phyloP scores from a whole-genome alignment of 1,139 yeast species.

The Kurtzmaniella quercitrusa region DNA sequence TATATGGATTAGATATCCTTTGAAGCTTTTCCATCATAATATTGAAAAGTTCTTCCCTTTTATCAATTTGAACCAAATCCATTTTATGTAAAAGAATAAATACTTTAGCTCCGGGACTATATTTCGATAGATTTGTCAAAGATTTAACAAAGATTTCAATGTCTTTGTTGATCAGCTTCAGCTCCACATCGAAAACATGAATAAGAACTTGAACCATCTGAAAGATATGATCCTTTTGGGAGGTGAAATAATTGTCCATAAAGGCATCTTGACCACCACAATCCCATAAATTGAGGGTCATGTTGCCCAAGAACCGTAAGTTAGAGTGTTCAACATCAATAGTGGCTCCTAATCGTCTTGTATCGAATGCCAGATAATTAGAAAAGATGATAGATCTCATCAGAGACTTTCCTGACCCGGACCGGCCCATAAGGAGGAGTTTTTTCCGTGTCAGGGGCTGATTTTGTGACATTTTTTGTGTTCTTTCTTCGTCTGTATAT shows the following conservation, averaged over 20 bases:
- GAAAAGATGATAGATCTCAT: slow-evolving; percentile 95
- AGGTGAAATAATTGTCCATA: slow-evolving; percentile 88
- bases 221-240: slow-evolving; percentile 86
- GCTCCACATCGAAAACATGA: slow-evolving; percentile 94
- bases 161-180: slow-evolving; percentile 87
- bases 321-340: slow-evolving; percentile 98
- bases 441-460: slow-evolving; percentile 33
- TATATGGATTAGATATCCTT: slow-evolving; percentile 72
- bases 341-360: slow-evolving; percentile 93
- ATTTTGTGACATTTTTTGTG: slow-evolving; percentile 18
- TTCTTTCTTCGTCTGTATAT: too few species aligned
- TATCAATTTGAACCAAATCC: slow-evolving; percentile 89
- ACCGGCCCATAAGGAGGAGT: slow-evolving; percentile 69
- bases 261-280: slow-evolving; percentile 98
- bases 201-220: slow-evolving; percentile 96
- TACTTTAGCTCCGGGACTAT: slow-evolving; percentile 87
- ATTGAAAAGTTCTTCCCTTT: slow-evolving; percentile 76
- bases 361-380: slow-evolving; percentile 94
- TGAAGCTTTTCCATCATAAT: slow-evolving; percentile 82
- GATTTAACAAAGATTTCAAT: slow-evolving; percentile 88
- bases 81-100: slow-evolving; percentile 91
- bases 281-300: slow-evolving; percentile 96
- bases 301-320: slow-evolving; percentile 84
- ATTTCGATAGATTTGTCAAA: slow-evolving; percentile 74
- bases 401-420: slow-evolving; percentile 96